phyloP scores from a whole-genome alignment of 2,329 filamentous ascomycete species.

The Chrysosporium keratinophilum region DNA sequence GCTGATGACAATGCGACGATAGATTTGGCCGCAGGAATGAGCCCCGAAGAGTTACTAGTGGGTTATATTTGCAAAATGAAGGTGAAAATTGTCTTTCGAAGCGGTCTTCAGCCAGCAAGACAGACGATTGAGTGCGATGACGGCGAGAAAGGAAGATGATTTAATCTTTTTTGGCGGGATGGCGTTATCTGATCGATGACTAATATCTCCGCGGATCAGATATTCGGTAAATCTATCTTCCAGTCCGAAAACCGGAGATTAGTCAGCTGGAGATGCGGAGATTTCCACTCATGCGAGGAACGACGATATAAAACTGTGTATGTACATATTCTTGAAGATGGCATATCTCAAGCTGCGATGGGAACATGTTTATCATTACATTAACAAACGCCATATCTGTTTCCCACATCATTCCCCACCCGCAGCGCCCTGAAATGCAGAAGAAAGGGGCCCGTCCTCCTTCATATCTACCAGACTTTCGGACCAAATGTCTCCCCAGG shows the following conservation, averaged over 20 bases:
- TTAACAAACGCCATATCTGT: background rate
- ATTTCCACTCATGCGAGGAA: background rate
- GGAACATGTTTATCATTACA: background rate
- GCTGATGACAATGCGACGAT: background rate
- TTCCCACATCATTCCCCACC: background rate
- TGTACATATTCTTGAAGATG: too few relatives aligned
- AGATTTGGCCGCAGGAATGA: background rate
- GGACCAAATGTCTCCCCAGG: slow-evolving; percentile 55
- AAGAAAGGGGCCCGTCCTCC: background rate
- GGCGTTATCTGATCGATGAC: slow-evolving; percentile 15
- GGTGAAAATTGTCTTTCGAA: background rate
- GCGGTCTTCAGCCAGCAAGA: background rate
- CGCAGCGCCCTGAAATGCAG: slow-evolving; percentile 2
- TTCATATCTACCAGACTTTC: slow-evolving; percentile 34
- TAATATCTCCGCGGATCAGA: background rate
- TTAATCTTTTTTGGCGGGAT: slow-evolving; percentile 10
- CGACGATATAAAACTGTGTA: too few relatives aligned
- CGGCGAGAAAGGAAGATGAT: too few relatives aligned
- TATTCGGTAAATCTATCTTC: background rate
- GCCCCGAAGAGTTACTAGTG: background rate
- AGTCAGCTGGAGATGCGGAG: background rate
- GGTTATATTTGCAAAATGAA: background rate
- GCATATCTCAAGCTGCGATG: too few relatives aligned
- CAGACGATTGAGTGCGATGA: background rate
- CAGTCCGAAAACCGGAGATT: background rate